phyloP scores from a whole-genome alignment of 805 yeast species.

The Novakomyces olei region DNA sequence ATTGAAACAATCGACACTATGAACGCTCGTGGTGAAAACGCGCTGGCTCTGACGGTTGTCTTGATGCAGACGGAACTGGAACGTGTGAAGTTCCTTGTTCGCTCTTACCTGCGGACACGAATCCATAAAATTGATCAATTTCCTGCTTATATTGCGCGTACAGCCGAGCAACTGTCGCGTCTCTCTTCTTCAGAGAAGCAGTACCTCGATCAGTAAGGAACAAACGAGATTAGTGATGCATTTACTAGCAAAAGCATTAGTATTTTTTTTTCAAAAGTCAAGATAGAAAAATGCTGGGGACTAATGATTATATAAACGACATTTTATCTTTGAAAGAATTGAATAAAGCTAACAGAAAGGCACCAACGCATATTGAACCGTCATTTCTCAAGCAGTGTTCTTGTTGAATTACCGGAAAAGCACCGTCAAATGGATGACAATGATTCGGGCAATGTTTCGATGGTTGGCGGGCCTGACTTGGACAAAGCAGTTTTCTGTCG shows the following conservation, averaged over 20 bases:
- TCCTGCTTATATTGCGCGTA: conserved; percentile 34
- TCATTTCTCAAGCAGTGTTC: conserved; percentile 44
- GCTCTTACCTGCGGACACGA: conserved; percentile 63
- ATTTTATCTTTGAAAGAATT: no score
- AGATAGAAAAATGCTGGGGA: no score
- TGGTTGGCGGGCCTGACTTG: conserved; percentile 64
- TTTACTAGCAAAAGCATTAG: no score
- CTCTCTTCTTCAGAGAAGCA: conserved; percentile 38
- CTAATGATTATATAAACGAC: no score
- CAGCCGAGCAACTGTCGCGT: conserved; percentile 18
- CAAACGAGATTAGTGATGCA: no score
- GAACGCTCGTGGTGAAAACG: not conserved
- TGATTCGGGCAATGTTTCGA: conserved; percentile 38
- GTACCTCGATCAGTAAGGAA: conserved; percentile 35
- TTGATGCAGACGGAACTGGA: conserved; percentile 84
- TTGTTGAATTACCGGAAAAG: conserved; percentile 42
- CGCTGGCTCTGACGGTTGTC: conserved; percentile 14
- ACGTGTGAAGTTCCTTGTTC: conserved; percentile 55
- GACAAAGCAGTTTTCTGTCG: conserved; percentile 57
- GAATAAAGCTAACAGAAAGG: no score
- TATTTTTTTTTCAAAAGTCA: no score
- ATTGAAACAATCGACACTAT: not conserved
- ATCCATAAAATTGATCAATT: conserved; percentile 41
- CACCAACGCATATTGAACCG: conserved; percentile 44
- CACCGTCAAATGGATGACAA: conserved; percentile 58